These are phyloP conservation scores for Carex kokanica DNA, from an alignment of 176 grass and related monocot genomes.

Conservation along the genomic window DNA sequence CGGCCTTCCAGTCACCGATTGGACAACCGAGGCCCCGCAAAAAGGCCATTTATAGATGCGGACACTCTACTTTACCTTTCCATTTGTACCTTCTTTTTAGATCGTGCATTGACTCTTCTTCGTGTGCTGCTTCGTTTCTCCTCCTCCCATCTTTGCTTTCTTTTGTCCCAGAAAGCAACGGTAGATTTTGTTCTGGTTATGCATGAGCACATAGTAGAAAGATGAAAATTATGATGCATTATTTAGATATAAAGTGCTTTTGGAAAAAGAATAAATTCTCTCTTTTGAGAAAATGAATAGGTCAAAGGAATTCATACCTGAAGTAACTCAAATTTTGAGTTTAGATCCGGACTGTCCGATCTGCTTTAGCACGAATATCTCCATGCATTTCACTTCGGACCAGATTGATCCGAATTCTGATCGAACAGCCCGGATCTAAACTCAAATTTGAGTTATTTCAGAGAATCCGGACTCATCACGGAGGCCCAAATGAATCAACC, in stretches of 20 bases:
- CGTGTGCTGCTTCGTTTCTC: constrained; percentile 28
- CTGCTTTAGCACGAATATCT: too few relatives aligned
- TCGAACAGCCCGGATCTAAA: too few relatives aligned
- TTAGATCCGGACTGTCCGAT: too few relatives aligned
- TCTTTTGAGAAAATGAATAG: background rate
- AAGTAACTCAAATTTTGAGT: too few relatives aligned
- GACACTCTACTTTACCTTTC: constrained; percentile 8
- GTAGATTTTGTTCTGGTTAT: background rate
- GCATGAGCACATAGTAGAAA: background rate
- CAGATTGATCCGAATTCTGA: too few relatives aligned
- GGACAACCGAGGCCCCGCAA: background rate
- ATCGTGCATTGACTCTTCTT: background rate
- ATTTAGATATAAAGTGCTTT: constrained; percentile 10
- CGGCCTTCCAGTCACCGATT: background rate
- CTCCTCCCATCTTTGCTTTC: constrained; percentile 23
- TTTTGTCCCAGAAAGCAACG: background rate
- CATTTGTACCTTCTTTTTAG: constrained; percentile 5
- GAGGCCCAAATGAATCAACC: background rate
- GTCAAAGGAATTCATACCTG: background rate
- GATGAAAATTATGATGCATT: background rate
- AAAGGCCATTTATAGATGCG: background rate
- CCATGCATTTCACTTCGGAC: too few relatives aligned
- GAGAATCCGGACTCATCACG: too few relatives aligned
- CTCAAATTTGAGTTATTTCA: too few relatives aligned
- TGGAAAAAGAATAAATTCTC: background rate